These are phyloP conservation scores for Populus hybrid DNA, from an alignment of 441 rosid species.

Conservation along the genomic window DNA sequence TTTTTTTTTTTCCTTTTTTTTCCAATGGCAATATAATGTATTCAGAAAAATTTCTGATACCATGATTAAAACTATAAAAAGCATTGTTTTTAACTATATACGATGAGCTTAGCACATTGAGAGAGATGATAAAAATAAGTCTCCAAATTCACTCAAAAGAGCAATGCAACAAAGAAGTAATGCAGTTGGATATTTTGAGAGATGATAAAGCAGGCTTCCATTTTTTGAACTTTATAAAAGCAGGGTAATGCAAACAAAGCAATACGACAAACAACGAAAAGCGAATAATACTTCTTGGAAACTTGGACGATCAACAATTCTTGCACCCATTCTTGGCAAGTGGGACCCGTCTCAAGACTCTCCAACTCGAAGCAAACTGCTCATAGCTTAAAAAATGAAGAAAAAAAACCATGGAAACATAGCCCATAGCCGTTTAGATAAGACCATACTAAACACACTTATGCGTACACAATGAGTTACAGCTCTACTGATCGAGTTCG, in stretches of 20 bases:
- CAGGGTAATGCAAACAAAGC: not conserved
- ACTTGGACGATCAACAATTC: slow-evolving; percentile 48
- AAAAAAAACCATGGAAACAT: not conserved
- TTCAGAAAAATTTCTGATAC: no score
- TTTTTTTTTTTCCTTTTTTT: no score
- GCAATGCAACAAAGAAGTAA: not conserved
- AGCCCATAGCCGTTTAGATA: not conserved
- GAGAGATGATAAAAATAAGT: no score
- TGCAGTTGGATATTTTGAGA: not conserved
- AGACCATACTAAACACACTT: not conserved
- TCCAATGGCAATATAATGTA: no score
- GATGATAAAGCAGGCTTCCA: not conserved
- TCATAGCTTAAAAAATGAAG: not conserved
- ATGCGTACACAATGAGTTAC: no score
- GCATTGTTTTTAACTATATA: no score
- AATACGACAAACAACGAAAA: not conserved
- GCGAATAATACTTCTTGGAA: slow-evolving; percentile 11
- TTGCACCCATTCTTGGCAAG: slow-evolving; percentile 30
- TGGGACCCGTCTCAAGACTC: slow-evolving; percentile 46
- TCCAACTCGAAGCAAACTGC: not conserved
- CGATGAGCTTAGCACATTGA: no score
- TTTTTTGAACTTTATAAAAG: not conserved
- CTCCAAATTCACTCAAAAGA: not conserved
- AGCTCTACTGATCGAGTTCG: not conserved
- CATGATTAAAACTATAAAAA: no score